Conservation (phyloP, 2,329 filamentous ascomycete genomes). For the Calonectria hongkongensis region DNA sequence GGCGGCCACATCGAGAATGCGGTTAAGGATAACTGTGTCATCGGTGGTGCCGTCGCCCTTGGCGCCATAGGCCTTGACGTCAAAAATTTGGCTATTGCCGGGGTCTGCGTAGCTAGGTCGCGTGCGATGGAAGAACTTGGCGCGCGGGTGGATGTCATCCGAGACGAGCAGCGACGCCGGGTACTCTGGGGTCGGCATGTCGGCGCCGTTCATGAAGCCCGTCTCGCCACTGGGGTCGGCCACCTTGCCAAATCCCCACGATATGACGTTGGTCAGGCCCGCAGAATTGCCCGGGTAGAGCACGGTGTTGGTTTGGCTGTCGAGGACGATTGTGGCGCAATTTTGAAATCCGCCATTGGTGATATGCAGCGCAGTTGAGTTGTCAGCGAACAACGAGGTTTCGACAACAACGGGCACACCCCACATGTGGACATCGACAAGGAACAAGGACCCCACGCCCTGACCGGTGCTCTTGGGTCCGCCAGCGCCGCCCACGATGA, state of each 20-base stretch:
- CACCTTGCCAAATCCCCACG: background rate
- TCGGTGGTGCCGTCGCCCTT: conserved; percentile 83
- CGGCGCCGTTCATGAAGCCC: conserved; percentile 33
- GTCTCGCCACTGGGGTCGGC: conserved; percentile 22
- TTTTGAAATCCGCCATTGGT: background rate
- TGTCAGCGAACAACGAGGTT: conserved; percentile 77
- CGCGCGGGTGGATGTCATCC: conserved; percentile 32
- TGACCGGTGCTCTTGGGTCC: conserved; percentile 68
- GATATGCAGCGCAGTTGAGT: background rate
- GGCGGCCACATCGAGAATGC: conserved; percentile 55
- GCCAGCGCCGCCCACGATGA: conserved; percentile 80
- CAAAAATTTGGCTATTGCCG: conserved; percentile 34
- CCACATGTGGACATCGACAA: conserved; percentile 86
- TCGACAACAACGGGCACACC: conserved; percentile 85
- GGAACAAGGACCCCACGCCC: conserved; percentile 85
- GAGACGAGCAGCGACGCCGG: conserved; percentile 19
- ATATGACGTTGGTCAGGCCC: background rate
- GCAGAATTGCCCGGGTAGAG: background rate
- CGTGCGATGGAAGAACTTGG: conserved; percentile 38
- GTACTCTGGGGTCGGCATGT: conserved; percentile 35
- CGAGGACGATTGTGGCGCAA: background rate
- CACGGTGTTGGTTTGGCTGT: background rate
- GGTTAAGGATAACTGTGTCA: conserved; percentile 67
- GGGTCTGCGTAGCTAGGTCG: conserved; percentile 41
- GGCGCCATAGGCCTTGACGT: conserved; percentile 63